Base-by-base conservation (phyloP, 2,329 filamentous ascomycete species). In the Cladosporium phlei region DNA sequence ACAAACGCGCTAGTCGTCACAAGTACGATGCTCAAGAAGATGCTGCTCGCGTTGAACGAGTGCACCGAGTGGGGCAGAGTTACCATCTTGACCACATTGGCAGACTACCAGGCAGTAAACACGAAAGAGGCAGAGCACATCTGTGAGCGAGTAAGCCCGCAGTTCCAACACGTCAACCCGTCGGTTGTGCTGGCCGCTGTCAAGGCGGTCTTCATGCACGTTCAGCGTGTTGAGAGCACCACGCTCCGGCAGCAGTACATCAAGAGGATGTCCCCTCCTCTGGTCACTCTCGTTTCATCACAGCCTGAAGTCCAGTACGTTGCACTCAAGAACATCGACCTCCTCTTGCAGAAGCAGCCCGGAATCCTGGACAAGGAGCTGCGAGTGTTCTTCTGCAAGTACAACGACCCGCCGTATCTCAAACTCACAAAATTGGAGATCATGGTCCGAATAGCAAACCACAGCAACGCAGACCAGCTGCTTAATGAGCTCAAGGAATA, bases 381-480 rank as follows among this genome's bases (percentile, higher is more conserved):
- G 61, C 82, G 93, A 34, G 93, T 98, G 7, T 98, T 98, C 73
- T 98, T 98, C 73, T 98, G 93, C 83, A 98, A 98, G 71, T 98
- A 98, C 73, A 97, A 97, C 65, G 93, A 98, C 59, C 91, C 93
- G 2, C 89, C 89, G 17, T 98, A 98, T 65, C 83, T 98, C 60
- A 98, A 98, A 69, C 82, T 98, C 50, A 86, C 95, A 64, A 98
- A 98, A 65, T 79, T 98, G 39, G 93, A 98, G 65, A 97, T 97
- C 53, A 97, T 98, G 93, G 91, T 98, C 38, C 84, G 93, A 67
- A 97, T 98, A 82, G 88, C 91, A 51, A 97, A 96, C 69, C 90
- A 96, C 58, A 86, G 85, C 64, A 98, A 97, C 63, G 91, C 91
- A 50, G 93, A 98, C 62, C 93, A 97, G 64, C 76, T 98, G 20